Conservation (phyloP, 2,329 filamentous ascomycete genomes). For the Fusarium stilboides region DNA sequence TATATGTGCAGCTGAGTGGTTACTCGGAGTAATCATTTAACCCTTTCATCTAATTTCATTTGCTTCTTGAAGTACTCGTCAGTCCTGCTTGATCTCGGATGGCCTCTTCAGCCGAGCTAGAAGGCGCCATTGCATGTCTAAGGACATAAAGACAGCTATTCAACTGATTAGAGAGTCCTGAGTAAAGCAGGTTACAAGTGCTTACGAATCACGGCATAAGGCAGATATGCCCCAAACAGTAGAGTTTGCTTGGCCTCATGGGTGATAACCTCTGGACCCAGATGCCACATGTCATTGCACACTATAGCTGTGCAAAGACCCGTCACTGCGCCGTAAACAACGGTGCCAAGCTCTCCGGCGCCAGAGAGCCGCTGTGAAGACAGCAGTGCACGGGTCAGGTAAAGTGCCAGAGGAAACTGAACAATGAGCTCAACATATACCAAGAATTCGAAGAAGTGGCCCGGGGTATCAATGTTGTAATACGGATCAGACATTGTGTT, state of each 20-base stretch:
- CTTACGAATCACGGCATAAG: slow-evolving; percentile 2
- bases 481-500: neutral
- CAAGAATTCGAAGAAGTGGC: slow-evolving; percentile 1
- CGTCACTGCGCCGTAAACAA: neutral
- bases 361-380: neutral
- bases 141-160: no score
- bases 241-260: neutral
- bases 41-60: no score
- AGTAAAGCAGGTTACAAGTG: no score
- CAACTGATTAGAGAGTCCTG: no score
- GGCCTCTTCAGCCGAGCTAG: no score
- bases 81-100: no score
- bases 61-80: no score
- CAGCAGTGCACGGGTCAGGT: neutral
- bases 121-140: no score
- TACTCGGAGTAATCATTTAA: no score
- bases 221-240: neutral
- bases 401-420: neutral
- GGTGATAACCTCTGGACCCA: neutral
- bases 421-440: neutral
- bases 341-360: neutral
- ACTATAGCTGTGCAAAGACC: neutral
- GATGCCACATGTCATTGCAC: slow-evolving; percentile 1
- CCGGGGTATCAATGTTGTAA: neutral
- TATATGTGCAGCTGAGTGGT: no score